These are phyloP conservation scores for Globisporangium nunn DNA, from an alignment of 352 stramenopile genomes.

Conservation along the genomic window DNA sequence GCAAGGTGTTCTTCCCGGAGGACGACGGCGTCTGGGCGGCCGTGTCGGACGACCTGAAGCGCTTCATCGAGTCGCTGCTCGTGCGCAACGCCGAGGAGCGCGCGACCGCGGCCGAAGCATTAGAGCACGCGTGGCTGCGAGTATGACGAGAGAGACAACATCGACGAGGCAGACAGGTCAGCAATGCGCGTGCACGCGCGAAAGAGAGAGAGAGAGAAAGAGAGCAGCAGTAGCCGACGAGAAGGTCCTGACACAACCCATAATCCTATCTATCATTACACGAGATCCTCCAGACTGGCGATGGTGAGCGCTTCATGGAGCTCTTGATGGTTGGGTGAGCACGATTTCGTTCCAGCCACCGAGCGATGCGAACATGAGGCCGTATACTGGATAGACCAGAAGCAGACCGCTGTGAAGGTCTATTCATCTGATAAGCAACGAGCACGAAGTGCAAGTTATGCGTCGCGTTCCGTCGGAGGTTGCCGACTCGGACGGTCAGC, in stretches of 20 bases:
- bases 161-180: too few relatives aligned
- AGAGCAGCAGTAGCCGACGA: background rate
- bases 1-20: constrained; percentile 72
- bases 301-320: too few relatives aligned
- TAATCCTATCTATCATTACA: constrained; percentile 1
- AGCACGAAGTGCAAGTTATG: too few relatives aligned
- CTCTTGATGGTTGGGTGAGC: too few relatives aligned
- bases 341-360: too few relatives aligned
- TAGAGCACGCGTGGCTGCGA: constrained; percentile 65
- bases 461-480: too few relatives aligned
- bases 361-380: too few relatives aligned
- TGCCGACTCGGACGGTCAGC: too few relatives aligned
- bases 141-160: background rate
- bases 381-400: too few relatives aligned
- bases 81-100: constrained; percentile 75
- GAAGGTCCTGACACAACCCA: background rate
- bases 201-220: background rate
- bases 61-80: constrained; percentile 65
- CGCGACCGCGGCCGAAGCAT: constrained; percentile 54
- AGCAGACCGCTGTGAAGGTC: too few relatives aligned
- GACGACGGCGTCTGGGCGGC: constrained; percentile 63
- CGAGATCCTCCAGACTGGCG: background rate
- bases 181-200: background rate
- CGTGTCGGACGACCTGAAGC: constrained; percentile 51
- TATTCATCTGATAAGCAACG: too few relatives aligned